Base-by-base conservation (phyloP, 345 rosid genomes). In the sweet orange (Citrus sinensis) region DNA sequence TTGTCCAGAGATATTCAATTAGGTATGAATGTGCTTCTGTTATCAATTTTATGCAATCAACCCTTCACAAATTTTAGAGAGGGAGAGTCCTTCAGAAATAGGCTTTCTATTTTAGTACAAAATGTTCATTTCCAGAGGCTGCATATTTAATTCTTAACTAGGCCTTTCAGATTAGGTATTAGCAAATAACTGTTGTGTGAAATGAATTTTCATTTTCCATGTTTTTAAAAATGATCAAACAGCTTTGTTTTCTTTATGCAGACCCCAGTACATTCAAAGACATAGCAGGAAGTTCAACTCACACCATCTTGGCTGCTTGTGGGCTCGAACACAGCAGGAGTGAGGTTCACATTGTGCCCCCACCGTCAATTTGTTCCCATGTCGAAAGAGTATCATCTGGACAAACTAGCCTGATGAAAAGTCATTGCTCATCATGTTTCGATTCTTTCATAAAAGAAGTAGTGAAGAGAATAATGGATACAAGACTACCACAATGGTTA, bases 271-370 rank as follows among this genome's bases (percentile, higher is more conserved):
- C 88, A 7, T 77, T 87, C 69, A 89, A 88, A 59, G 96, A 92
- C 82, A 88, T 95, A 69, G 89, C 87, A 17, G 88, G 87, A 78
- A 84, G 94, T 82, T 92, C 97, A 4, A 87, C 87, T 14, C 96
- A 93, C 81, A 90, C 96, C 34, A 80, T 93, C 76, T 80, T 95
- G 82, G 97, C 98, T 67, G 92, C 94, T 27, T 93, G 99, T 78
- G 98, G 97, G 58, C 88, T 89, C 3, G 96, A 93, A 62, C 97
- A 91, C 67, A 82, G 82, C 85, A 86, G 88, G 77, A 88, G 86
- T 11, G 93, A 94, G 87, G 93, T 85, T 75, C 90, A 85, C 24
- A 20, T 74, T 10, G 83, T 89, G 78, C 90, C 90, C 4, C 88
- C 87, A 4, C 90, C 92, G 42, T 84, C 82, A 7, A 81, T 64